Evolutionary conservation across 495 filamentous ascomycete genomes (phyloP), one percentile per base, ranked within the genome.

Genomic region (Trichoderma virens): DNA sequence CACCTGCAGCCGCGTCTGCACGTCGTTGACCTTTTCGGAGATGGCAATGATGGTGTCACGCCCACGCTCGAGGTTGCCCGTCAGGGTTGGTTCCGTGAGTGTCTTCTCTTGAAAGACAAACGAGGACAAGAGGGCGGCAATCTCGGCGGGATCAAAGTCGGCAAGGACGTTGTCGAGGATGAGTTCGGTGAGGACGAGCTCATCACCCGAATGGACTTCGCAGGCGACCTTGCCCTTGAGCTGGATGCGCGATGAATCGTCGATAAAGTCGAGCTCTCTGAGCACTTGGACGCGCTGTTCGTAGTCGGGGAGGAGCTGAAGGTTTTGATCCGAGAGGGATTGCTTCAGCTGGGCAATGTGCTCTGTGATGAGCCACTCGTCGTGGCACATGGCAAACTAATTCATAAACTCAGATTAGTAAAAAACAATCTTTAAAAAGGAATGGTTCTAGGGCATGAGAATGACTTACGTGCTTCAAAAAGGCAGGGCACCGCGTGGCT

Each of bases 61-160:
- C 32, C 95, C 95, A 47, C 85, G 86, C 69, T 97, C 90, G 16
- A 98, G 82, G 59, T 83, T 88, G 2, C 88, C 82, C 0, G 92
- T 97, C 64, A 98, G 78, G n/a, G 83, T 93, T 1, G 94, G 94
- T 0, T 84, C 83, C 20, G 83, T 83, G 18, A 94, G 90, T 0
- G 95, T 97, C 78, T 97, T 97, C 68, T 98, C 94, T 72, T 97
- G 90, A 79, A 98, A 98, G n/a, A 98, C 95, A 72, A 98, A 98
- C 2, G 90, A 87, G 0, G 92, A 96, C 2, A 98, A 84, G 11
- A 98, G 82, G 7, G 94, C 93, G 3, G 95, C 94, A 64, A 98
- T 97, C 72, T 98, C 94, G 70, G 95, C 93, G 0, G 94, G 92
- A 66, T 96, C 93, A 74, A 91, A 98, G 66, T 96, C 90, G 23